Evolutionary conservation across 2,329 filamentous ascomycete species (phyloP).

Genomic region (Septoria linicola): DNA sequence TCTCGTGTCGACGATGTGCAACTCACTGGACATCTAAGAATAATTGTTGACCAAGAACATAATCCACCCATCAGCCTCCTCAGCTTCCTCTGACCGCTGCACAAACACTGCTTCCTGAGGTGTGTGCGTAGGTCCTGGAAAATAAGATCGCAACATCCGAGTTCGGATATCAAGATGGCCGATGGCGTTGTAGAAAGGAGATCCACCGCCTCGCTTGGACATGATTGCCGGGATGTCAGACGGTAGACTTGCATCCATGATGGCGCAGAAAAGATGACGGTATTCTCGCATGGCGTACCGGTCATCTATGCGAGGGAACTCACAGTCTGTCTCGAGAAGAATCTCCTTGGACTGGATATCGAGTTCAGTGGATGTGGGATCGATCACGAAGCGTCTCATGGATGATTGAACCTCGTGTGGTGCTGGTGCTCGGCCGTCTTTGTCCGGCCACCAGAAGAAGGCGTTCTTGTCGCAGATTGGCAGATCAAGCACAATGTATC

Average conservation of each 20-base stretch:
- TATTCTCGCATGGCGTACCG: no score
- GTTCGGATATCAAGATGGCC: no score
- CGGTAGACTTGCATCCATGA: no score
- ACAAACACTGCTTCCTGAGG: slow-evolving; percentile 58
- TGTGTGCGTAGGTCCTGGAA: no score
- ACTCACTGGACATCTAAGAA: no score
- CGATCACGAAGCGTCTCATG: slow-evolving; percentile 46
- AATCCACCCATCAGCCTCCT: slow-evolving; percentile 54
- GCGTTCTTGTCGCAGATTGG: slow-evolving; percentile 43
- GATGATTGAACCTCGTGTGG: slow-evolving; percentile 44
- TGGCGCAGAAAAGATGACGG: no score
- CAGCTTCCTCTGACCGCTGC: slow-evolving; percentile 42
- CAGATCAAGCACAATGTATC: no score
- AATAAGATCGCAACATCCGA: no score
- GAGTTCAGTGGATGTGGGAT: slow-evolving; percentile 36
- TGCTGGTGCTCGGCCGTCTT: slow-evolving; percentile 28
- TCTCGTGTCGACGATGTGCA: no score
- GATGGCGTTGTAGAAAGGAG: no score
- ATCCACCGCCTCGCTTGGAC: slow-evolving; percentile 41
- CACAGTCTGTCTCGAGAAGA: slow-evolving; percentile 42
- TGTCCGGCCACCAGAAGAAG: slow-evolving; percentile 46
- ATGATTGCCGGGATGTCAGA: no score
- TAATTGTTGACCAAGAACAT: slow-evolving; percentile 49
- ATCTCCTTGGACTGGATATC: slow-evolving; percentile 33
- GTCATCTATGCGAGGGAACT: slow-evolving; percentile 50